Percentiles rank a stretch among this genome's conserved stretches.
These are phyloP conservation scores for Glycine tomentella DNA, from an alignment of 306 rosid species.

Conservation along the genomic window DNA sequence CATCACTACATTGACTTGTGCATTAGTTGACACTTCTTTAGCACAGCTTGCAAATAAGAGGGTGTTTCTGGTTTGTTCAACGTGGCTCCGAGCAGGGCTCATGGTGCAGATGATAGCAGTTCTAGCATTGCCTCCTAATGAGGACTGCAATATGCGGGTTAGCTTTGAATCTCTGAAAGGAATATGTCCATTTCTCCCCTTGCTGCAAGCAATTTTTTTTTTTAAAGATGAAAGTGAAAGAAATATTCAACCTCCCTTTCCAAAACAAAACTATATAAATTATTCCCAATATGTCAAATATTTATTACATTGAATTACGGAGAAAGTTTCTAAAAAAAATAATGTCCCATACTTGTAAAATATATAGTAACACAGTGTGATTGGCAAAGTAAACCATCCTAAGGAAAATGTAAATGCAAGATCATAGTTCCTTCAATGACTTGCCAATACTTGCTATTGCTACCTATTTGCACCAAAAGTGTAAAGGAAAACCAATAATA, in stretches of 20 bases:
- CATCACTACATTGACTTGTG: conserved; percentile 90
- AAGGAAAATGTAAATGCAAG: not conserved
- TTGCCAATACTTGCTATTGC: conserved; percentile 11
- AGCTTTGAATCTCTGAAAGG: conserved; percentile 99
- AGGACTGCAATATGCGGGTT: conserved; percentile 96
- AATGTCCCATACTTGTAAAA: not conserved
- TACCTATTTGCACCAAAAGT: conserved; percentile 2
- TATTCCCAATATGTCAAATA: conserved; percentile 9
- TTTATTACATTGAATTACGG: not conserved
- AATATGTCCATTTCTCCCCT: conserved; percentile 94
- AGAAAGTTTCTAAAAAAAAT: conserved; percentile 15
- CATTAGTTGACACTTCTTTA: conserved; percentile 88
- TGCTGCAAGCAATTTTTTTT: conserved; percentile 68
- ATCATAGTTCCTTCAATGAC: not conserved
- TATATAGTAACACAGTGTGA: not conserved
- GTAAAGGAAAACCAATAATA: not conserved
- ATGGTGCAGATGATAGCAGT: conserved; percentile 97
- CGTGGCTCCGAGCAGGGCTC: conserved; percentile 95
- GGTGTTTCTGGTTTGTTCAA: conserved; percentile 96
- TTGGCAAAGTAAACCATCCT: not conserved
- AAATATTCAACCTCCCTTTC: conserved; percentile 8
- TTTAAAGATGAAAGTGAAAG: conserved; percentile 21
- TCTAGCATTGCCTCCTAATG: conserved; percentile 97
- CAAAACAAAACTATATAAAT: not conserved
- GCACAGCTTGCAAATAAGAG: conserved; percentile 99